A percentile compares a stretch with the other conserved stretches of the same genome.
Conservation (phyloP, 2,329 filamentous ascomycete genomes). For the Trichophyton schoenleinii region DNA sequence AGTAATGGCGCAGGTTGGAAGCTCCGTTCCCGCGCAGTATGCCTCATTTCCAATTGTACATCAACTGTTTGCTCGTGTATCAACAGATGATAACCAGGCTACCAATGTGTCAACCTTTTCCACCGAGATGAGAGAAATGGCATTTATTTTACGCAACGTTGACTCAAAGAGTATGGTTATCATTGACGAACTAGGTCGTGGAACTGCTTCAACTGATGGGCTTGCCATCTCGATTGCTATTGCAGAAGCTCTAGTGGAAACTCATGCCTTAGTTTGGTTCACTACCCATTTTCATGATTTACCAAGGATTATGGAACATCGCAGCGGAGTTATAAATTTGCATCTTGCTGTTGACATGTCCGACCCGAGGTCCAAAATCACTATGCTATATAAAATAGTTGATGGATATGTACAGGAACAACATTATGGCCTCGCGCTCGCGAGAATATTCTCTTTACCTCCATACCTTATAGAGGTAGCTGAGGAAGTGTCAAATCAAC, state of each 20-base stretch:
- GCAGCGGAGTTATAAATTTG: constrained; percentile 67
- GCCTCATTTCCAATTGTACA: constrained; percentile 69
- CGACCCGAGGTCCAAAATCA: constrained; percentile 50
- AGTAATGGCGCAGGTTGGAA: constrained; percentile 89
- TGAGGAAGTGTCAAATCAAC: constrained; percentile 48
- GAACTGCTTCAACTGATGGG: constrained; percentile 79
- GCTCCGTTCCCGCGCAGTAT: constrained; percentile 76
- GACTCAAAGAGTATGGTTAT: constrained; percentile 65
- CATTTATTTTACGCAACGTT: constrained; percentile 79
- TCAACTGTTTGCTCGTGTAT: constrained; percentile 77
- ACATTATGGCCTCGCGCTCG: constrained; percentile 76
- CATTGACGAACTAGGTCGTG: constrained; percentile 82
- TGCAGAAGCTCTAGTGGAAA: constrained; percentile 73
- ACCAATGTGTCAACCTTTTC: constrained; percentile 89
- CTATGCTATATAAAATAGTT: constrained; percentile 75
- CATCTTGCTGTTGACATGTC: constrained; percentile 63
- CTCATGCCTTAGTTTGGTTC: constrained; percentile 73
- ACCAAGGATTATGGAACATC: constrained; percentile 59
- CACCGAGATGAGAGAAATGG: constrained; percentile 89
- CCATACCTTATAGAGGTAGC: constrained; percentile 54
- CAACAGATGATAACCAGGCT: constrained; percentile 76
- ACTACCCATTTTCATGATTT: constrained; percentile 85
- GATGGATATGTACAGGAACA: constrained; percentile 57
- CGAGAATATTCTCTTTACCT: constrained; percentile 62
- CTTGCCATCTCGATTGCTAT: constrained; percentile 82